Conservation (phyloP, 1,284 basidiomycete species). For the Trametes sp. region DNA sequence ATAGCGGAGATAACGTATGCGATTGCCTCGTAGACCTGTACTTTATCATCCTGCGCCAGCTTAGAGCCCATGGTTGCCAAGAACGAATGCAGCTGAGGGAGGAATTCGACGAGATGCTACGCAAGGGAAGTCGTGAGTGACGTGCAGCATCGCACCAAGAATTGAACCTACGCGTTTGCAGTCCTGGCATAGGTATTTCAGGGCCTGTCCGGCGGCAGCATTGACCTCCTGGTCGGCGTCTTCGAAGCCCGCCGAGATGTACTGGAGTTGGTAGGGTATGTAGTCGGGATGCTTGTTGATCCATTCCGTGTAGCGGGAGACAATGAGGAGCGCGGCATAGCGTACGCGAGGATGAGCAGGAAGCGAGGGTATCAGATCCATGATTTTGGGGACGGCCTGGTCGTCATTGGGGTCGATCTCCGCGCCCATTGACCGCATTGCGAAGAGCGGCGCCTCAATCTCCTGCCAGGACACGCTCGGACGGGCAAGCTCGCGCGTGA, state of each 20-base stretch:
- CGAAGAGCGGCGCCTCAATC: constrained; percentile 97
- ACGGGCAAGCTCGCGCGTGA: constrained; percentile 74
- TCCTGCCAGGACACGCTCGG: constrained; percentile 87
- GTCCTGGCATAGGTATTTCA: constrained; percentile 98
- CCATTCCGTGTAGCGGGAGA: constrained; percentile 98
- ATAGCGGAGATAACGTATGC: constrained; percentile 94
- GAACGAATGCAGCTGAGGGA: constrained; percentile 93
- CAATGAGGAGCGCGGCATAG: constrained; percentile 95
- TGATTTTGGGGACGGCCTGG: constrained; percentile 90
- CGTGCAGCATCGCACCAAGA: not conserved
- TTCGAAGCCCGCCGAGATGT: constrained; percentile 93
- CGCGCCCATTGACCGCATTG: constrained; percentile 98
- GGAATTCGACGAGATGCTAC: constrained; percentile 89
- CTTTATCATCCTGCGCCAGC: constrained; percentile 86
- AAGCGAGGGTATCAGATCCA: constrained; percentile 92
- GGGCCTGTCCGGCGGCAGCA: constrained; percentile 94
- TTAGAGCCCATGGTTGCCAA: constrained; percentile 79
- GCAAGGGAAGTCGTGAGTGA: constrained; percentile 19
- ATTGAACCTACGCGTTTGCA: constrained; percentile 74
- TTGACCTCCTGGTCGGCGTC: constrained; percentile 83
- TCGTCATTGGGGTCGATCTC: constrained; percentile 89
- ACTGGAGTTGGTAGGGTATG: constrained; percentile 87
- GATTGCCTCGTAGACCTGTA: constrained; percentile 95
- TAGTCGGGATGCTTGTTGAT: constrained; percentile 90
- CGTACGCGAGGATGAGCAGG: constrained; percentile 92